Conservation (phyloP, 2,329 filamentous ascomycete genomes). For the Aspergillus nomiae region DNA sequence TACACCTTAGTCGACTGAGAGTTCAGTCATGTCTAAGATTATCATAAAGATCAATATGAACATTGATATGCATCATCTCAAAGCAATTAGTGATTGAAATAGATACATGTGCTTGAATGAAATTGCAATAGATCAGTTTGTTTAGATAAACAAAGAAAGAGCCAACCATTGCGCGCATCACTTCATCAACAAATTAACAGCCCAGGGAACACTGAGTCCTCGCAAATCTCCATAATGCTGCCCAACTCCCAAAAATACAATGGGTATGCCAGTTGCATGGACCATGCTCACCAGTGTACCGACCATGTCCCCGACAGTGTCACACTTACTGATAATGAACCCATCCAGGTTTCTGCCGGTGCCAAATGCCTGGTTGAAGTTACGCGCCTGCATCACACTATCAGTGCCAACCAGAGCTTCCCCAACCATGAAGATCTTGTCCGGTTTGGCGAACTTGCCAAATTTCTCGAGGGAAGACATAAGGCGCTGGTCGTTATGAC, state of each 20-base stretch:
- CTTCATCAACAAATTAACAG: conserved; percentile 62
- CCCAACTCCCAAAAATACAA: conserved; percentile 81
- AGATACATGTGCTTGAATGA: background rate
- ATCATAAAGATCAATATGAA: background rate
- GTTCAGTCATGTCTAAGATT: background rate
- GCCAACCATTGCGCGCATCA: conserved; percentile 19
- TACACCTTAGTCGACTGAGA: too few relatives aligned
- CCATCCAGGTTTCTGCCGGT: conserved; percentile 79
- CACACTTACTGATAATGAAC: conserved; percentile 98
- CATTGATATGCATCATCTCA: background rate
- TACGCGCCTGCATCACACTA: conserved; percentile 90
- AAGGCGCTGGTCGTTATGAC: conserved; percentile 92
- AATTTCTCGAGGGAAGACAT: conserved; percentile 99
- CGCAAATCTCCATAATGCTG: conserved; percentile 69
- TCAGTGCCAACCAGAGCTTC: conserved; percentile 94
- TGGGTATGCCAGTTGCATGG: conserved; percentile 93
- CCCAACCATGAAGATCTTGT: conserved; percentile 98
- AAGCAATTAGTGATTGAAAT: background rate
- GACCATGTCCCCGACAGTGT: conserved; percentile 99
- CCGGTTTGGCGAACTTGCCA: conserved; percentile 89
- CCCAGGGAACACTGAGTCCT: conserved; percentile 65
- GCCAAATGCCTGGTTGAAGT: conserved; percentile 94
- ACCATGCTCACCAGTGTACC: conserved; percentile 95
- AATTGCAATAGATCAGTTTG: background rate
- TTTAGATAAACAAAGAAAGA: background rate